Percentiles rank a stretch among this genome's conserved stretches.
Evolutionary conservation across 345 rosid genomes (phyloP).

Genomic region (Aurinia saxatilis): DNA sequence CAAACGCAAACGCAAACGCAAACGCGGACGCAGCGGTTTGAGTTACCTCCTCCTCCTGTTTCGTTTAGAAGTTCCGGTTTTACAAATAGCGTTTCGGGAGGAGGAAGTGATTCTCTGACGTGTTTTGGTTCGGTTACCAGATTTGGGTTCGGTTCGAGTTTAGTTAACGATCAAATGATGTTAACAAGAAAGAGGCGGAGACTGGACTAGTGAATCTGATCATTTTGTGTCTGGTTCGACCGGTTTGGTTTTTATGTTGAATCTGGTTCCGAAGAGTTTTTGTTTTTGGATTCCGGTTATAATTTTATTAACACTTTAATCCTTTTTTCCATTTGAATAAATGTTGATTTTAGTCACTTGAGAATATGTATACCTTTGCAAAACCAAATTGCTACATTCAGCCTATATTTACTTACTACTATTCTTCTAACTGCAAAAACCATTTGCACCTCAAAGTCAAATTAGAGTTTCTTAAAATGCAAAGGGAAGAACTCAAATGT

Average conservation of each 20-base stretch:
- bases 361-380: too few species aligned
- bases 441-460: too few species aligned
- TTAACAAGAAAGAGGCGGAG: conserved; percentile 51
- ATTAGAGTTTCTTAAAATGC: too few species aligned
- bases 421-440: too few species aligned
- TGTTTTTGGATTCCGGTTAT: not conserved
- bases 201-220: conserved; percentile 25
- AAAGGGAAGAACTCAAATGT: too few species aligned
- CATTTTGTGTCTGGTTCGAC: not conserved
- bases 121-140: conserved; percentile 47
- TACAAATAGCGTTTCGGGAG: not conserved
- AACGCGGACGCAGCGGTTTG: conserved; percentile 3
- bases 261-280: not conserved
- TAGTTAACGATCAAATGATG: conserved; percentile 15
- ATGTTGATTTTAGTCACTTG: too few species aligned
- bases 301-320: not conserved
- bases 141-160: conserved; percentile 26
- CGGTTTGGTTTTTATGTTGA: not conserved
- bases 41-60: conserved; percentile 27
- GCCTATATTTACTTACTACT: too few species aligned
- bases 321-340: too few species aligned
- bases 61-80: conserved; percentile 26
- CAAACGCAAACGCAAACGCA: not conserved
- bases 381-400: too few species aligned
- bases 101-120: conserved; percentile 24